Percentiles rank a stretch among this genome's conserved stretches.
These are phyloP conservation scores for Cladorrhinum sp. DNA, from an alignment of 2,329 filamentous ascomycete genomes.

Conservation along the genomic window DNA sequence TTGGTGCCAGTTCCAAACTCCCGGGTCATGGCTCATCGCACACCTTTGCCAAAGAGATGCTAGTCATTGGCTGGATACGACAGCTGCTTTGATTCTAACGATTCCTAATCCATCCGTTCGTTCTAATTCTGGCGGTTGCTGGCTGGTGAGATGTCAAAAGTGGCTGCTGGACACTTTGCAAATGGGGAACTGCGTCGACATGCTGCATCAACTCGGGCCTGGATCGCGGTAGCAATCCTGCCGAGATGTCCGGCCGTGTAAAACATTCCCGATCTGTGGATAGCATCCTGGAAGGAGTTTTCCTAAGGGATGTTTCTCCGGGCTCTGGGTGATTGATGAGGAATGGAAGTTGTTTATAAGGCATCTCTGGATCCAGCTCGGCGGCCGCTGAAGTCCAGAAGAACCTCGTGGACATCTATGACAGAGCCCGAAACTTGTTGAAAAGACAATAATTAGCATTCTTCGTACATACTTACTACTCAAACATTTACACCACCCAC, in stretches of 20 bases:
- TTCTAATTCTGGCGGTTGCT: neutral
- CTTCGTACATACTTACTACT: neutral
- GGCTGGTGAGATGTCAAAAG: too few relatives aligned
- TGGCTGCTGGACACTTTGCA: neutral
- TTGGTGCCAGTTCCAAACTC: neutral
- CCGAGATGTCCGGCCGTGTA: neutral
- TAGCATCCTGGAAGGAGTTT: neutral
- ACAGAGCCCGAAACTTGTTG: neutral
- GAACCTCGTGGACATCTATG: neutral
- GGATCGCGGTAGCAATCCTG: neutral
- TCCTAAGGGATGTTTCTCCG: too few relatives aligned
- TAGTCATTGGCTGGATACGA: neutral
- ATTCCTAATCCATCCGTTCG: neutral
- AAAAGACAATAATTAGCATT: neutral
- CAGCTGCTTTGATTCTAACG: neutral
- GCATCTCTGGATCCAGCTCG: too few relatives aligned
- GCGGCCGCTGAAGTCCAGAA: too few relatives aligned
- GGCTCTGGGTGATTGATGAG: neutral
- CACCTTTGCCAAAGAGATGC: neutral
- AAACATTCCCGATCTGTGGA: neutral
- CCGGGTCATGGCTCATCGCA: neutral
- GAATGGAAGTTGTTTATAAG: neutral
- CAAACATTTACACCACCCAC: neutral
- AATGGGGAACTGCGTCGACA: neutral
- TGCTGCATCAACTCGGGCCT: neutral